Evolutionary conservation across 2,329 filamentous ascomycete genomes (phyloP).

Genomic region (Claviceps paspali): DNA sequence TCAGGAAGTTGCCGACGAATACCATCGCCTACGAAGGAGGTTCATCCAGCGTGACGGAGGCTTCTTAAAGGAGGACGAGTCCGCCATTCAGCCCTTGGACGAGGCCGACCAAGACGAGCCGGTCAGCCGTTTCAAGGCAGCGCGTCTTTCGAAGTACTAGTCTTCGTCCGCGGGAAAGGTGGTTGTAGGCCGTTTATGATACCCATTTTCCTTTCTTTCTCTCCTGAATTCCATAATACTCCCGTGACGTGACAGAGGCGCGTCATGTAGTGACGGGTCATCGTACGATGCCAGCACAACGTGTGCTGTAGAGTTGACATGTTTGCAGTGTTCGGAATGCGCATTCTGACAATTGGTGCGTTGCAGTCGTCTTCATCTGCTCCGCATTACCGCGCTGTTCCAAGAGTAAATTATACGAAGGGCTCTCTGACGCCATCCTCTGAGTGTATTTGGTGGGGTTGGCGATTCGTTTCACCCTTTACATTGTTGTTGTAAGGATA

Average conservation of each 20-base stretch:
- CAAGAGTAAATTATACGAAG: conserved; percentile 35
- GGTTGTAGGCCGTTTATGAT: conserved; percentile 1
- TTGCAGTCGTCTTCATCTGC: conserved; percentile 37
- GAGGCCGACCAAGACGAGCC: conserved; percentile 50
- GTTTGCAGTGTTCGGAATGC: conserved; percentile 12
- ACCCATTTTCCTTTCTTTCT: background rate
- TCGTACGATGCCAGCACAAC: background rate
- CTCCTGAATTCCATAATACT: background rate
- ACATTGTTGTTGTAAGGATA: conserved; percentile 24
- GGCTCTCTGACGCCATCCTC: conserved; percentile 45
- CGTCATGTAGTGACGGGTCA: background rate
- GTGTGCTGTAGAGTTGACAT: conserved; percentile 6
- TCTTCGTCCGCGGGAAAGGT: background rate
- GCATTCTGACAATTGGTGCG: conserved; percentile 35
- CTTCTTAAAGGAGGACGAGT: conserved; percentile 58
- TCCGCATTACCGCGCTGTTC: conserved; percentile 37
- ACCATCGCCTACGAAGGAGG: conserved; percentile 66
- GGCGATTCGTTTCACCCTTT: conserved; percentile 50
- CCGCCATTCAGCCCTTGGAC: conserved; percentile 50
- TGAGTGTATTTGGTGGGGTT: conserved; percentile 25
- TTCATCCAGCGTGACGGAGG: conserved; percentile 75
- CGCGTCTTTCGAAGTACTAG: conserved; percentile 41
- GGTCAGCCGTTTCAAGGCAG: conserved; percentile 61
- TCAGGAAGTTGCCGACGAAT: conserved; percentile 67
- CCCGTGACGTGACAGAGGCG: background rate